Evolutionary conservation across 768 basidiomycete genomes (phyloP), one percentile per base, ranked within the genome.

Genomic region (Phlegmacium glaucopus): DNA sequence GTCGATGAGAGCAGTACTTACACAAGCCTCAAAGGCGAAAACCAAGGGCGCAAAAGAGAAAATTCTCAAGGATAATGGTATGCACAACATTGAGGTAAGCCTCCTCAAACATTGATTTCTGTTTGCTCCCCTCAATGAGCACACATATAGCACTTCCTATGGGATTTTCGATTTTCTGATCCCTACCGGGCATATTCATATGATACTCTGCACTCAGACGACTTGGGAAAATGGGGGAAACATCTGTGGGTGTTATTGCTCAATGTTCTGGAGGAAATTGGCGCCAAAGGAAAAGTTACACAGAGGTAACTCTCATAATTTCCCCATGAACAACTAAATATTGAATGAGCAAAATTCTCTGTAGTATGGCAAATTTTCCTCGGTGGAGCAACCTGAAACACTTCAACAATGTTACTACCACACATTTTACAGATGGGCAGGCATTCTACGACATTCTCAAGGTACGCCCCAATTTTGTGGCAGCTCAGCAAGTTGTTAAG

Each of bases 371-470:
- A 11, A 39, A 36, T 9, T 59, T 65, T 46, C 62, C 65, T 25
- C 48, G 47, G 5, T 68, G 65, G 63, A 51, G 47, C n/a, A 42
- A 42, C 40, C 50, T 68, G 16, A 65, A 65, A 40, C 62, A 66
- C 42, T 63, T 65, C 47, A 55, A 62, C 15, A 34, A 48, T 15
- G 53, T 68, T 10, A 57, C 62, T 9, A 64, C 59, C 1, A 54
- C 52, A 15, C 48, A 56, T 11, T 65, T 60, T 47, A 56, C 61
- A 4, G 64, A 68, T 43, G 62, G 66, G 10, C 57, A 66, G 40
- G 47, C 49, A 10, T 61, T 57, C 43, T 62, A 59, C 28, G 51
- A 66, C 40, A 63, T 59, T 39, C 36, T 65, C 6, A 63, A 63
- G 59, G 59, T 61, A 50, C n/a, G 45, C 32, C 10, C 16, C 16